Base-by-base conservation (phyloP, 2,329 filamentous ascomycete genomes). In the Ophiostoma novo-ulmi region DNA sequence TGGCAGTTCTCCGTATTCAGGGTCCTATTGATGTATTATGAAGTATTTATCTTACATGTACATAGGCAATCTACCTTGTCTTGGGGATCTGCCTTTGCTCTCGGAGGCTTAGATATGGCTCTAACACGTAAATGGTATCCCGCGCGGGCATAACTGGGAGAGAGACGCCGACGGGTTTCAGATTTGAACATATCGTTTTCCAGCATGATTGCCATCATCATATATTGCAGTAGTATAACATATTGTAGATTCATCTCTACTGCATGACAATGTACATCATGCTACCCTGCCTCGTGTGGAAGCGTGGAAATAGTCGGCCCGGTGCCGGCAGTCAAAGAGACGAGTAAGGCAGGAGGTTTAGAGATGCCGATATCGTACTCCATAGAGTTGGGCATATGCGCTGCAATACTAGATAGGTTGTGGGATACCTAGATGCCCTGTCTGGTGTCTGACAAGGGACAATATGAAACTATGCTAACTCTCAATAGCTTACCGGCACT, bases 401-500 rank as follows among this genome's bases (percentile, higher is more conserved):
- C 44, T 20, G 44, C n/a, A 48, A 14, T 20, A 48, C 44, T 20
- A 8, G 8, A 26, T 11, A 26, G n/a, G 13, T 22, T 14, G 10
- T 26, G 22, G 22, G 52, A 58, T 26, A 26, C 52, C n/a, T 1
- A 7, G 44, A 48, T 20, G 52, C 52, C 20, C 52, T 13, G 22
- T 58, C 17, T 48, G 44, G 14, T 48, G 44, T n/a, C 14, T 48
- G 17, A 17, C 52, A 26, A 58, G 52, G 52, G n/a, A 26, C 44
- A 48, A 48, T 22, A 58, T 58, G 52, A 58, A 58, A 58, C 52
- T 58, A 58, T 26, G n/a, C 52, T 10, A 58, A 58, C 52, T 58
- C 52, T 58, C 22, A 58, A 58, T 26, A 58, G n/a, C 52, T 13
- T 26, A 8, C 52, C 52, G 22, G 52, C 52, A 58, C 52, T 58